phyloP scores from a whole-genome alignment of 345 rosid species.

The Citrus cavaleriei region DNA sequence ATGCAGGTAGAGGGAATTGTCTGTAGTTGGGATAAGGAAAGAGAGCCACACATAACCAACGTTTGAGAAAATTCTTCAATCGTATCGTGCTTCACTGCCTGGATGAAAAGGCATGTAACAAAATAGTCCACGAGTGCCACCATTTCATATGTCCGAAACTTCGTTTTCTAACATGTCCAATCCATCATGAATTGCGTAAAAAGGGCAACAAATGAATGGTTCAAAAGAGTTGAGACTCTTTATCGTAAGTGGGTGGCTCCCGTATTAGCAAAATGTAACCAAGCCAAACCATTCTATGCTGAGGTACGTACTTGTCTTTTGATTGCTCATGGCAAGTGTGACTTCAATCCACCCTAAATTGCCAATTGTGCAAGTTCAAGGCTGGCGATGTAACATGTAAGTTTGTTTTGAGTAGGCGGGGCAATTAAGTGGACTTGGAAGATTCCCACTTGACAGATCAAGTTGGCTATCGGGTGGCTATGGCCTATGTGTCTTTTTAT shows the following conservation, averaged over 20 bases:
- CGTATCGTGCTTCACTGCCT: constrained; percentile 50
- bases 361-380: background rate
- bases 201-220: constrained; percentile 17
- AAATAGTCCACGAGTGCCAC: constrained; percentile 51
- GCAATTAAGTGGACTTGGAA: background rate
- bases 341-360: background rate
- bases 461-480: background rate
- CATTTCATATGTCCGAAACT: constrained; percentile 20
- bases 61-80: constrained; percentile 42
- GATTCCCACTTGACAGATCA: background rate
- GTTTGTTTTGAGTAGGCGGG: background rate
- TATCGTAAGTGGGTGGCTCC: constrained; percentile 27
- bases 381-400: background rate
- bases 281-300: background rate
- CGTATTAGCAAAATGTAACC: background rate
- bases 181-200: constrained; percentile 18
- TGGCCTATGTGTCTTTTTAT: too few species aligned
- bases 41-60: constrained; percentile 90
- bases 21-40: constrained; percentile 74
- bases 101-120: constrained; percentile 42
- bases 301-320: constrained; percentile 26
- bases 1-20: constrained; percentile 16
- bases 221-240: constrained; percentile 20
- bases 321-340: background rate
- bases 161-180: constrained; percentile 35